Base-by-base conservation (phyloP, 495 filamentous ascomycete species). In the Penicillium coffeae region DNA sequence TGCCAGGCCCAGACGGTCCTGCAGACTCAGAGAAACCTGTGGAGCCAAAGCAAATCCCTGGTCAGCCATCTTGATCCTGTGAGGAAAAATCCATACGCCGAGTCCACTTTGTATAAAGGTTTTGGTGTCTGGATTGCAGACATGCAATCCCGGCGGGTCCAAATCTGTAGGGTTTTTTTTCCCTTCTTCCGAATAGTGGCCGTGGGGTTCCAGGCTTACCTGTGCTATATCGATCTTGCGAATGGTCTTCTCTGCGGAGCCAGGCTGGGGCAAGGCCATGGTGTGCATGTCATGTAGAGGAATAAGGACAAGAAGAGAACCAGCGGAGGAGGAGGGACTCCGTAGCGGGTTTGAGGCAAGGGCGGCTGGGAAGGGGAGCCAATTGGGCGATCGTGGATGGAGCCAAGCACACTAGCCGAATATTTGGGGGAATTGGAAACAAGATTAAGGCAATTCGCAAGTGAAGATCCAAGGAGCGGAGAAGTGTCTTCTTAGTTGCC, bases 1-100 rank as follows among this genome's bases (percentile, higher is more conserved):
- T 63, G 93, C 93, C 42, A 97, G 80, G 55, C 94, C 92, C 27
- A 99, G 78, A 37, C 92, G 89, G 72, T 94, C 87, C 68, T 95
- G 89, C 27, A 99, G 74, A 59, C 83, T 85, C 67, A 91, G 75
- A 46, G 90, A 93, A 69, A 97, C 93, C 93, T 98, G 53, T 33
- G 34, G 19, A 35, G 15, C 9, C 7, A 34, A 47, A n/a, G 25
- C 20, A 39, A 27, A 22, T 35, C 8, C 19, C 8, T 21, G 13
- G 51, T 60, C 21, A 60, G 47, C 36, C 9, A 14, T 25, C 22
- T 3, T 27, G 8, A 12, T 20, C 32, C 47, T 13, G 33, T 33
- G 33, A n/a, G 43, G n/a, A n/a, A n/a, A 34, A 32, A 45, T 32
- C 42, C 30, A 45, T 16, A 15, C 20, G 22, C 20, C 30, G 25